Conservation (phyloP, 176 grass and related monocot species). For the Bonia amplexicaulis region DNA sequence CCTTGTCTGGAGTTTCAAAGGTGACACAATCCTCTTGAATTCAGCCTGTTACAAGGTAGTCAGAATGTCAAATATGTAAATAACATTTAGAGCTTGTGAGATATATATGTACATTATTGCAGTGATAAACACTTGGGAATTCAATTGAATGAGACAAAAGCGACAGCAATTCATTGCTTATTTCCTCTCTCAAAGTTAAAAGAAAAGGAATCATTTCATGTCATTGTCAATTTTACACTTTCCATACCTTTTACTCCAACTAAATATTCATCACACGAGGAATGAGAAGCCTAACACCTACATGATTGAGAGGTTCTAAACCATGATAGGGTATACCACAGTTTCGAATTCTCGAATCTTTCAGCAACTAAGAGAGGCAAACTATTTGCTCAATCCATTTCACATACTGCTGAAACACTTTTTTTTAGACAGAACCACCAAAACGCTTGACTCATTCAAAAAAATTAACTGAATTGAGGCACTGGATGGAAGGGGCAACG, state of each 20-base stretch:
- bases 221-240: neutral
- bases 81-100: neutral
- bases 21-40: conserved; percentile 84
- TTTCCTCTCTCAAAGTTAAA: conserved; percentile 2
- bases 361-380: neutral
- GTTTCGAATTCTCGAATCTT: conserved; percentile 8
- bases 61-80: conserved; percentile 17
- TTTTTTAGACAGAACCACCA: neutral
- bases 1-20: conserved; percentile 87
- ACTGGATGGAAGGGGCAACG: neutral
- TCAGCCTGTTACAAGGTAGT: conserved; percentile 49
- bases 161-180: neutral
- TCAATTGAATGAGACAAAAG: neutral
- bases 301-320: conserved; percentile 5
- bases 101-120: neutral
- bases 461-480: neutral
- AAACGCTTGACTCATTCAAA: neutral
- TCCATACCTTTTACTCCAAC: neutral
- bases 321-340: neutral
- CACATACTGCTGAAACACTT: neutral
- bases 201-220: neutral
- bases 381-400: neutral
- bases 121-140: neutral
- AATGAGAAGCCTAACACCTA: neutral
- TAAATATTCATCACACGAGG: neutral